Conservation (phyloP, 2,329 filamentous ascomycete genomes). For the Pestalotiopsis sp. region DNA sequence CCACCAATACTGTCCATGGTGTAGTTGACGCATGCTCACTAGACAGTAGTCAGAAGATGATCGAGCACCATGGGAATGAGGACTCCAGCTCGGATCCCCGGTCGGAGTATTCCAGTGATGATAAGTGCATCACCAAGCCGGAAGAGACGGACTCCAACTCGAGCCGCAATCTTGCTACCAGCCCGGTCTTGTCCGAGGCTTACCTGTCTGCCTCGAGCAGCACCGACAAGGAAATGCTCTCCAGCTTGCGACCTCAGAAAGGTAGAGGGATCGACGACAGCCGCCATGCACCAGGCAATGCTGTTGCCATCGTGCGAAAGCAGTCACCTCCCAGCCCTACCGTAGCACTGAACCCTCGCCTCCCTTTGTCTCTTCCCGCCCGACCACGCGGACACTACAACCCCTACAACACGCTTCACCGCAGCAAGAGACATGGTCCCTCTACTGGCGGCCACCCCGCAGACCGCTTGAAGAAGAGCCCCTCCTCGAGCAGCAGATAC, state of each 20-base stretch:
- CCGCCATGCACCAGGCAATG: background rate
- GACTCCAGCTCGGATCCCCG: background rate
- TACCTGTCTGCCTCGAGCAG: background rate
- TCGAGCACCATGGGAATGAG: background rate
- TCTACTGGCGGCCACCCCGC: background rate
- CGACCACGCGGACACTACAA: background rate
- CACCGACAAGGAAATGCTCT: background rate
- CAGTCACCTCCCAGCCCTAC: background rate
- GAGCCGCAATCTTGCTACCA: background rate
- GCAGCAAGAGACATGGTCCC: background rate
- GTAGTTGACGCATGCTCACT: background rate
- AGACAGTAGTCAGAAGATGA: background rate
- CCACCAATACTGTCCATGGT: background rate
- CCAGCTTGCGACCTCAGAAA: background rate
- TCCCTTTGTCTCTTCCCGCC: background rate
- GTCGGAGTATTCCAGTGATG: background rate
- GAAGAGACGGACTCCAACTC: background rate
- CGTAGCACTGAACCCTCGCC: background rate
- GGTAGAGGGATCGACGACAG: background rate
- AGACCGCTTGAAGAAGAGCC: background rate
- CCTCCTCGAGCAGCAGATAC: background rate
- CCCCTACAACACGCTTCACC: background rate
- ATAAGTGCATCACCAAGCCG: background rate
- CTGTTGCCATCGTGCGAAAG: background rate
- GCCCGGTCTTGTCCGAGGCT: background rate